phyloP scores from a whole-genome alignment of 352 stramenopile species.

The Phytophthora pistaciae region DNA sequence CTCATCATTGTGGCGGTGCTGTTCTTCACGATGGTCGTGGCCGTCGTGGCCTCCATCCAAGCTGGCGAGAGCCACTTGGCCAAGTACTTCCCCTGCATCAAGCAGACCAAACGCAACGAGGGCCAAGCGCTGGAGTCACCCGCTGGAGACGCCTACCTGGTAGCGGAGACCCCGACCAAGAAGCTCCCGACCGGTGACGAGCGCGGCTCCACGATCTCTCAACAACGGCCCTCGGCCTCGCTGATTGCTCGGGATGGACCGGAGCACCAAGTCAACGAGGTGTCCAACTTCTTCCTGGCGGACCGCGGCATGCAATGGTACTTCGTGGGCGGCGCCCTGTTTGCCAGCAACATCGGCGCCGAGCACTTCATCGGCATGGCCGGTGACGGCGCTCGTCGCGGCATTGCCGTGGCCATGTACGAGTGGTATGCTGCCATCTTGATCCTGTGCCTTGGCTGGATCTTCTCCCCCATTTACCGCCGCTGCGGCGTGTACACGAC shows the following conservation, averaged over 20 bases:
- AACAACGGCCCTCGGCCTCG: slow-evolving; percentile 33
- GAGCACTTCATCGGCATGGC: slow-evolving; percentile 82
- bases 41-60: slow-evolving; percentile 46
- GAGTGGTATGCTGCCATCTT: slow-evolving; percentile 70
- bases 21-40: slow-evolving; percentile 46
- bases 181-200: slow-evolving; percentile 41
- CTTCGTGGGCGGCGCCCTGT: slow-evolving; percentile 65
- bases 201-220: slow-evolving; percentile 32
- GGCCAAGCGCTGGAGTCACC: slow-evolving; percentile 24
- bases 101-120: slow-evolving; percentile 25
- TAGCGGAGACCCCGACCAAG: slow-evolving; percentile 30
- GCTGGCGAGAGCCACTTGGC: slow-evolving; percentile 42
- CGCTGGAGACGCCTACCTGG: slow-evolving; percentile 37
- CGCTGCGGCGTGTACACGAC: slow-evolving; percentile 66
- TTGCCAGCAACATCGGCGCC: slow-evolving; percentile 75
- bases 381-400: slow-evolving; percentile 61
- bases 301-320: slow-evolving; percentile 79
- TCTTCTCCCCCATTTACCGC: slow-evolving; percentile 75
- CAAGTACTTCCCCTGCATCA: slow-evolving; percentile 49
- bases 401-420: slow-evolving; percentile 72
- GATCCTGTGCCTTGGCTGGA: slow-evolving; percentile 65
- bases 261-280: slow-evolving; percentile 34
- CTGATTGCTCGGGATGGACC: slow-evolving; percentile 42
- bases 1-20: slow-evolving; percentile 44
- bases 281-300: slow-evolving; percentile 72